Base-by-base conservation (phyloP, 192 early-diverging fungal species). In the Mortierella alpina region DNA sequence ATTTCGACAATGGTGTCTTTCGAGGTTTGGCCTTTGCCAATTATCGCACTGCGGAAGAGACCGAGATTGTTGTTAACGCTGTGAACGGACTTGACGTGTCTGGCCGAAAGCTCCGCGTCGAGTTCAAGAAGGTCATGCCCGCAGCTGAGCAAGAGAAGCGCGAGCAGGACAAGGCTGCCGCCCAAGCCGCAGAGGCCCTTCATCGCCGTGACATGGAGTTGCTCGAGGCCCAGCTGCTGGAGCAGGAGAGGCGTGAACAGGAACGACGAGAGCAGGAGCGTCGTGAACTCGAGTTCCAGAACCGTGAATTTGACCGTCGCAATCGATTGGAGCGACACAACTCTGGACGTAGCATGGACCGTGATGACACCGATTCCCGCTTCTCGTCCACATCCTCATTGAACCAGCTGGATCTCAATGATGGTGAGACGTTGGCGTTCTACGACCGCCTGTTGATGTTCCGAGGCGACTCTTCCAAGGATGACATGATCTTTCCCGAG, bases 21-120 rank as follows among this genome's bases (percentile, higher is more conserved):
- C 90, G 93, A 71, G 93, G 93, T 15, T 83, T 94, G 53, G 92
- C 92, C 3, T 94, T 94, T 89, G 93, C 92, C 58, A 94, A 94
- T 75, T 94, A 93, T 66, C 88, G 92, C 40, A 92, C 90, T 1
- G 87, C 91, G 39, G 90, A 94, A 66, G 93, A 94, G 79, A 91
- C 93, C 0, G 92, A 91, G 57, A 73, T 88, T 39, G 92, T 92
- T 14, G 88, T 93, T 17, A 84, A 87, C 47, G 86, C 88, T 17
- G 85, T 94, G 41, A 94, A 94, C 52, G 93, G 93, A 8, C 80
- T 92, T 31, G 87, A 91, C 51, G 86, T 94, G 70, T 84, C 87
- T 64, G 93, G 93, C 53, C 89, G 93, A 23, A 93, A 91, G 69
- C 87, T 94, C 60, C 90, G 92, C 74, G 93, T 94, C 41, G 93